These are phyloP conservation scores for Cryptococcus jaspeensis DNA, from an alignment of 1,284 basidiomycete genomes.

Conservation along the genomic window DNA sequence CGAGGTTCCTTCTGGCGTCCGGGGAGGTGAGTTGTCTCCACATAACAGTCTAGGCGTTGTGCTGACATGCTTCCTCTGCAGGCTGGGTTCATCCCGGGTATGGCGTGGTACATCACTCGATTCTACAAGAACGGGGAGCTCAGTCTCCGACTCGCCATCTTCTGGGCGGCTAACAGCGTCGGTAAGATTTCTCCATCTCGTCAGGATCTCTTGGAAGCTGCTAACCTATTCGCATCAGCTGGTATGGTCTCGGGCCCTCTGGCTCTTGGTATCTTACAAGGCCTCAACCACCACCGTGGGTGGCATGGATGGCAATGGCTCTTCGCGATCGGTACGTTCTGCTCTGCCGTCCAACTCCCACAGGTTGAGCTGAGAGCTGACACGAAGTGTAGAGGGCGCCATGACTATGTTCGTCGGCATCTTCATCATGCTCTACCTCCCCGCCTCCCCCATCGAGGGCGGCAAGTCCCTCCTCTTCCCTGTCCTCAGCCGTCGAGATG, in stretches of 20 bases:
- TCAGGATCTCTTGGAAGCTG: background rate
- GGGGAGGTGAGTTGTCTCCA: constrained; percentile 13
- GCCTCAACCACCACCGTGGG: constrained; percentile 13
- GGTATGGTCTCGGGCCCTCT: constrained; percentile 25
- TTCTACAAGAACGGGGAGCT: constrained; percentile 23
- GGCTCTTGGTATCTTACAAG: constrained; percentile 18
- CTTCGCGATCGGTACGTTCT: constrained; percentile 16
- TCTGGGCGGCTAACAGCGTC: constrained; percentile 23
- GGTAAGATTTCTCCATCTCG: background rate
- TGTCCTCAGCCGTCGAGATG: constrained; percentile 11
- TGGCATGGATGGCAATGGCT: constrained; percentile 25
- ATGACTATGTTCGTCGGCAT: constrained; percentile 22
- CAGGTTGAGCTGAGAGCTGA: background rate
- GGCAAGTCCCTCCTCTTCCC: constrained; percentile 12
- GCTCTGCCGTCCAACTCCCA: background rate
- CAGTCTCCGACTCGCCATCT: constrained; percentile 18
- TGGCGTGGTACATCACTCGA: constrained; percentile 25
- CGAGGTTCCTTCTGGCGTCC: constrained; percentile 18
- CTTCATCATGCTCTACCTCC: constrained; percentile 19
- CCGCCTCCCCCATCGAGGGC: constrained; percentile 17
- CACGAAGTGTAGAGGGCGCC: constrained; percentile 12
- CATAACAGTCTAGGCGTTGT: background rate
- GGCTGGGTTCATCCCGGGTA: constrained; percentile 26
- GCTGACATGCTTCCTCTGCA: background rate
- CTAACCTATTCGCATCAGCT: constrained; percentile 4